phyloP scores from a whole-genome alignment of 2,329 filamentous ascomycete species.

The Penicillium sp. region DNA sequence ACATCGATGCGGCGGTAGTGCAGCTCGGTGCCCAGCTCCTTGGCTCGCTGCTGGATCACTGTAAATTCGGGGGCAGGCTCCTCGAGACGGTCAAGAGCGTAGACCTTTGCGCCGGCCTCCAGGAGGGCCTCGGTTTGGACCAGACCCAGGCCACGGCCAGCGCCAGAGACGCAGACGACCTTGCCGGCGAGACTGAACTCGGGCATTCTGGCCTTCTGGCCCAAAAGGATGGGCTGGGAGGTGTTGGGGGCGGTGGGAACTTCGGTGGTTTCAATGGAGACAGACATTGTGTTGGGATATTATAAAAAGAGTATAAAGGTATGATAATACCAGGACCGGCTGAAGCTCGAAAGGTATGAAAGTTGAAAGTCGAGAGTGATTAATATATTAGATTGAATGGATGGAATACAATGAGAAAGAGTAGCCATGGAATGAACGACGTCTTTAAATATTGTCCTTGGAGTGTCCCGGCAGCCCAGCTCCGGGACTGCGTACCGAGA shows the following conservation, averaged over 20 bases:
- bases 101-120: slow-evolving; percentile 67
- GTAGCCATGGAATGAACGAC: slow-evolving; percentile 1
- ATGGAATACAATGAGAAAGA: neutral
- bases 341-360: neutral
- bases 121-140: slow-evolving; percentile 70
- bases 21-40: slow-evolving; percentile 64
- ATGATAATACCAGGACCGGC: neutral
- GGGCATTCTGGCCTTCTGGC: slow-evolving; percentile 51
- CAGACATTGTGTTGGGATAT: slow-evolving; percentile 27
- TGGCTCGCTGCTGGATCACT: slow-evolving; percentile 62
- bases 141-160: slow-evolving; percentile 69
- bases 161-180: slow-evolving; percentile 69
- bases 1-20: slow-evolving; percentile 80
- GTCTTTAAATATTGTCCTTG: slow-evolving; percentile 8
- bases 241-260: slow-evolving; percentile 26
- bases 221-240: slow-evolving; percentile 30
- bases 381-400: slow-evolving; percentile 5
- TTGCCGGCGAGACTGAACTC: slow-evolving; percentile 75
- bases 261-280: slow-evolving; percentile 33
- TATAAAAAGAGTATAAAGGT: neutral
- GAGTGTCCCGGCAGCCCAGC: neutral
- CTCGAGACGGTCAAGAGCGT: slow-evolving; percentile 44
- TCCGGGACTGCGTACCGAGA: neutral
- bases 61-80: slow-evolving; percentile 59
- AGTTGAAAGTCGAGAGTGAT: slow-evolving; percentile 2